A percentile compares a stretch with the other conserved stretches of the same genome.
Evolutionary conservation across 2,329 filamentous ascomycete species (phyloP).

Genomic region (Metarhizium rileyi): DNA sequence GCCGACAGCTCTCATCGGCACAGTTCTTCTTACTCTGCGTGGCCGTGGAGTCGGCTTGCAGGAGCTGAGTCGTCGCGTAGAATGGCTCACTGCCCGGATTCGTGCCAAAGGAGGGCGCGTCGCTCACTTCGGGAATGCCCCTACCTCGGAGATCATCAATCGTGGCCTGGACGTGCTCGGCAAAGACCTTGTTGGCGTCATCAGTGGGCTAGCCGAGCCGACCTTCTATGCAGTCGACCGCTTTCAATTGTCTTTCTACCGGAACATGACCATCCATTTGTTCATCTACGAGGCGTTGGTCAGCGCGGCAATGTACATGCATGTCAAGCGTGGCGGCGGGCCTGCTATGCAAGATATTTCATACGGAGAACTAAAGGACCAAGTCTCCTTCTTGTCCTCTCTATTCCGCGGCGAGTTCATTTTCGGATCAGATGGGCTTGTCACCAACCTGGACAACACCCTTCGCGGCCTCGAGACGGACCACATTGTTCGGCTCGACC

Average conservation of each 20-base stretch:
- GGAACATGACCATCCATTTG: conserved; percentile 98
- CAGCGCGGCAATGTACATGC: conserved; percentile 80
- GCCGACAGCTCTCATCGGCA: conserved; percentile 93
- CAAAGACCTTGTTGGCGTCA: conserved; percentile 72
- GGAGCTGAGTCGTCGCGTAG: conserved; percentile 76
- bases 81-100: conserved; percentile 81
- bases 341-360: conserved; percentile 69
- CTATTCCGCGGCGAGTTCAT: conserved; percentile 97
- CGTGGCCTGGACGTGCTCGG: conserved; percentile 87
- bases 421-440: conserved; percentile 79
- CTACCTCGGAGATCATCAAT: conserved; percentile 74
- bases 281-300: conserved; percentile 92
- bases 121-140: conserved; percentile 78
- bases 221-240: conserved; percentile 93
- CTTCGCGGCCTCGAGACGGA: conserved; percentile 69
- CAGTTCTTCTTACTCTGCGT: conserved; percentile 80
- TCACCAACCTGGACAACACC: conserved; percentile 71
- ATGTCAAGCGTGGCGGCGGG: conserved; percentile 84
- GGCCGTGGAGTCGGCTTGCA: conserved; percentile 83
- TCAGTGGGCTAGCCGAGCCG: conserved; percentile 73
- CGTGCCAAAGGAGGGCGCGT: conserved; percentile 82
- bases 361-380: conserved; percentile 62
- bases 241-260: conserved; percentile 96
- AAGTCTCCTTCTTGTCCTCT: conserved; percentile 84
- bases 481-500: conserved; percentile 60